Conservation (phyloP, 768 basidiomycete genomes). For the Lactarius pseudohatsudake region DNA sequence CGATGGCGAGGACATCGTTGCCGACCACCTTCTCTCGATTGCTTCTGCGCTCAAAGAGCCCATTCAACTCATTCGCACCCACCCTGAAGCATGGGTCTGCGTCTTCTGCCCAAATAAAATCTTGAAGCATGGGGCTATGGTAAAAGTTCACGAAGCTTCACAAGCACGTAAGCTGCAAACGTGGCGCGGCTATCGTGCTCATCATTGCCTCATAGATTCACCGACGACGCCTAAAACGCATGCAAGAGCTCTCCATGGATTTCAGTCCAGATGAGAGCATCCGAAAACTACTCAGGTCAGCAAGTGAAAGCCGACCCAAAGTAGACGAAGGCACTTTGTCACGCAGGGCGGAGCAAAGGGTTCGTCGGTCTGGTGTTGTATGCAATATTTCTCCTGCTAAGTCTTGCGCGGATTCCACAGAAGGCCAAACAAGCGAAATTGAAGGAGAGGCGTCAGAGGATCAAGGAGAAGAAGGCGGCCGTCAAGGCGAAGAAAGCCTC, state of each 20-base stretch:
- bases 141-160: constrained; percentile 56
- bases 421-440: constrained; percentile 47
- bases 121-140: constrained; percentile 60
- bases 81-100: constrained; percentile 59
- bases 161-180: constrained; percentile 52
- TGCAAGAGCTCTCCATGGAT: constrained; percentile 43
- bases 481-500: constrained; percentile 30
- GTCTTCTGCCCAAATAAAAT: constrained; percentile 70
- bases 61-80: constrained; percentile 55
- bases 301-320: constrained; percentile 9
- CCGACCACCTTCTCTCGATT: constrained; percentile 51
- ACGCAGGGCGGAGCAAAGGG: constrained; percentile 64
- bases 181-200: neutral
- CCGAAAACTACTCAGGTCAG: constrained; percentile 38
- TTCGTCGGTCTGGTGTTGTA: constrained; percentile 33
- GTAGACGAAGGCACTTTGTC: constrained; percentile 38
- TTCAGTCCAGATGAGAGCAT: constrained; percentile 49
- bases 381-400: neutral
- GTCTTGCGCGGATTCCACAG: constrained; percentile 34
- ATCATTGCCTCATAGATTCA: constrained; percentile 50
- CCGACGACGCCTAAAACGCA: constrained; percentile 55
- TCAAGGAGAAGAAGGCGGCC: constrained; percentile 46
- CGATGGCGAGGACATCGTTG: constrained; percentile 33
- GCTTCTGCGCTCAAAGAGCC: constrained; percentile 62
- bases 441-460: constrained; percentile 49